phyloP scores from a whole-genome alignment of 1,139 yeast genomes.

The Debaryomycetaceae sp. region DNA sequence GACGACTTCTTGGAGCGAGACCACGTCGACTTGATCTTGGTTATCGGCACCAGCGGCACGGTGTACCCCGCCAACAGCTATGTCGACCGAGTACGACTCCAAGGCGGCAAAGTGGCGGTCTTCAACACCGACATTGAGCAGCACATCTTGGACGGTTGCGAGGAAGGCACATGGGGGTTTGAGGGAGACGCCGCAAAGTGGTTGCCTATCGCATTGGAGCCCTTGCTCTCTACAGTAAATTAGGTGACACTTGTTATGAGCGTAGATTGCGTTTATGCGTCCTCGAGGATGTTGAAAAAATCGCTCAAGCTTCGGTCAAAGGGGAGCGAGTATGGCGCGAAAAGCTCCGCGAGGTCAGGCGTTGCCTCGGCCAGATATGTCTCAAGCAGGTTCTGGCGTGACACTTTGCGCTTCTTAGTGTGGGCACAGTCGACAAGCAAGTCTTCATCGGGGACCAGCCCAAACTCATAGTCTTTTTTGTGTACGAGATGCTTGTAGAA shows the following conservation, averaged over 20 bases:
- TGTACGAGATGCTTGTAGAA: conserved; percentile 10
- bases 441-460: too few relatives aligned
- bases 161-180: conserved; percentile 60
- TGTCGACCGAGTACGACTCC: conserved; percentile 66
- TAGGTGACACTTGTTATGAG: not conserved
- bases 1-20: conserved; percentile 61
- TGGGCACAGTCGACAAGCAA: conserved; percentile 1
- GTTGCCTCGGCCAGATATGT: not conserved
- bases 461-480: conserved; percentile 6
- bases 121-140: conserved; percentile 67
- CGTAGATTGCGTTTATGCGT: conserved; percentile 1
- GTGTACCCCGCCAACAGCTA: conserved; percentile 93
- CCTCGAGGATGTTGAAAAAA: conserved; percentile 4
- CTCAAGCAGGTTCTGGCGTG: not conserved
- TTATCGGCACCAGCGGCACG: conserved; percentile 79
- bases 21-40: conserved; percentile 67
- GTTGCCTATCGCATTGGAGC: conserved; percentile 64
- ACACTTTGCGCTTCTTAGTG: conserved; percentile 3
- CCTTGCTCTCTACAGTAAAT: conserved; percentile 25
- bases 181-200: conserved; percentile 75
- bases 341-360: not conserved
- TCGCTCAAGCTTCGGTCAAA: conserved; percentile 1
- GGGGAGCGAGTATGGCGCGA: not conserved
- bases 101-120: conserved; percentile 81
- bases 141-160: conserved; percentile 35